Base-by-base conservation (phyloP, 768 basidiomycete genomes). In the Rossbeevera mucosa region DNA sequence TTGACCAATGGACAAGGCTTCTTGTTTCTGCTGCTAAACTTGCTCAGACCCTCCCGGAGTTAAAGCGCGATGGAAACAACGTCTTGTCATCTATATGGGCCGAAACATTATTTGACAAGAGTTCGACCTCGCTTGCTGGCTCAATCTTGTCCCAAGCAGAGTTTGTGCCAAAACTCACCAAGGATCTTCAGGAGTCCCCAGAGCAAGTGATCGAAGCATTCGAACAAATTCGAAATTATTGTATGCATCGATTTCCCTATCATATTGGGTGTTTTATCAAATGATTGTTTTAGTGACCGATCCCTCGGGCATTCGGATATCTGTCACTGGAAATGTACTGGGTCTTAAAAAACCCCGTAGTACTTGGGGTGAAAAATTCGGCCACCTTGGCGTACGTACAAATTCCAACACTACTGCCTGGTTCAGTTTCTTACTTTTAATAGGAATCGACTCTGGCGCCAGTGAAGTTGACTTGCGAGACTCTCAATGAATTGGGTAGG, bases 271-370 rank as follows among this genome's bases (percentile, higher is more conserved):
- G 30, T 25, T 38, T 47, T 48, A 48, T 44, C 29, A 22, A 49
- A 16, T 26, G 42, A 48, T 43, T 20, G 26, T 22, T 54, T 7
- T 54, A 98, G 93, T 96, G 56, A 88, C 85, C 12, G 76, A 89
- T 55, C 90, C 95, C 3, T 79, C 83, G 18, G 89, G 85, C 38
- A 76, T 94, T 20, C 84, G 96, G 33, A 88, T 99, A 65, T 88
- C 91, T 1, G 88, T 98, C 9, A 81, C 86, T n/a, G 96, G 96
- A 11, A 85, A 96, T 61, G 74, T 99, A 40, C 61, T 95, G 29
- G 68, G 70, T 30, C 65, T 98, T 29, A 61, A 76, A 16, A 75
- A 83, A 16, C 95, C 96, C 2, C 79, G 87, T 43, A 85, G 82
- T 48, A 74, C 79, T 2, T 93, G 91, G 84, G 75, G 66, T 12